phyloP scores from a whole-genome alignment of 208 protist genomes.

The Crithidia bombi region DNA sequence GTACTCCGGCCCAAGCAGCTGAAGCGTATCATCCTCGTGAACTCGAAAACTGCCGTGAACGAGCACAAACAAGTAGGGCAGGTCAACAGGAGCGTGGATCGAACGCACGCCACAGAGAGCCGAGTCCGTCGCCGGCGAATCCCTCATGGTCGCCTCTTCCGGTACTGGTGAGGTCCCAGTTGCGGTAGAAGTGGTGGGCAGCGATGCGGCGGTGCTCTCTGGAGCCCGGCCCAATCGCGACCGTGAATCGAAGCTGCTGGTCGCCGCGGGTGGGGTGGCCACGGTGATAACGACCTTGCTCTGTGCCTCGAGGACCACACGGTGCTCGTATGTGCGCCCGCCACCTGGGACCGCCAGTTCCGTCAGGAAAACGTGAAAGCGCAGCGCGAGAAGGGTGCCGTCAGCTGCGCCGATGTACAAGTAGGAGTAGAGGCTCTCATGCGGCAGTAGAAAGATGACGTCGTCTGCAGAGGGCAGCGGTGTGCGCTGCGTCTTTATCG shows the following conservation, averaged over 20 bases:
- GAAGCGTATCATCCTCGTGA: slow-evolving; percentile 25
- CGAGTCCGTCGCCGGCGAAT: too few species aligned
- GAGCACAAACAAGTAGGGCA: slow-evolving; percentile 20
- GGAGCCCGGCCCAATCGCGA: not conserved
- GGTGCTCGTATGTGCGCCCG: slow-evolving; percentile 18
- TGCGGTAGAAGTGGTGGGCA: not conserved
- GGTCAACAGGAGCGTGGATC: slow-evolving; percentile 6
- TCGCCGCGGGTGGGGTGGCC: not conserved
- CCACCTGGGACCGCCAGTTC: slow-evolving; percentile 3
- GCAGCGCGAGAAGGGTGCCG: slow-evolving; percentile 37
- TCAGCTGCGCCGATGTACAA: slow-evolving; percentile 38
- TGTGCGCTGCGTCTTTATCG: not conserved
- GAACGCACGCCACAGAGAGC: slow-evolving; percentile 6
- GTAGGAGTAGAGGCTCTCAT: slow-evolving; percentile 34
- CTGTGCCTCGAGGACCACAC: slow-evolving; percentile 27
- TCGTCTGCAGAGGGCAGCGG: slow-evolving; percentile 4
- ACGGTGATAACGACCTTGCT: slow-evolving; percentile 16
- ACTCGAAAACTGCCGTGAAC: slow-evolving; percentile 18
- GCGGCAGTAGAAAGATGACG: slow-evolving; percentile 18
- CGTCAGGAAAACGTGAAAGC: slow-evolving; percentile 22
- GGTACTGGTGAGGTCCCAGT: not conserved
- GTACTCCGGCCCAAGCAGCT: slow-evolving; percentile 11
- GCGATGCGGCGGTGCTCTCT: not conserved
- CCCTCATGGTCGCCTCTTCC: not conserved
- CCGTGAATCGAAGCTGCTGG: not conserved